These are phyloP conservation scores for Eudorina sp. DNA, from an alignment of 139 green algal genomes.

Conservation along the genomic window DNA sequence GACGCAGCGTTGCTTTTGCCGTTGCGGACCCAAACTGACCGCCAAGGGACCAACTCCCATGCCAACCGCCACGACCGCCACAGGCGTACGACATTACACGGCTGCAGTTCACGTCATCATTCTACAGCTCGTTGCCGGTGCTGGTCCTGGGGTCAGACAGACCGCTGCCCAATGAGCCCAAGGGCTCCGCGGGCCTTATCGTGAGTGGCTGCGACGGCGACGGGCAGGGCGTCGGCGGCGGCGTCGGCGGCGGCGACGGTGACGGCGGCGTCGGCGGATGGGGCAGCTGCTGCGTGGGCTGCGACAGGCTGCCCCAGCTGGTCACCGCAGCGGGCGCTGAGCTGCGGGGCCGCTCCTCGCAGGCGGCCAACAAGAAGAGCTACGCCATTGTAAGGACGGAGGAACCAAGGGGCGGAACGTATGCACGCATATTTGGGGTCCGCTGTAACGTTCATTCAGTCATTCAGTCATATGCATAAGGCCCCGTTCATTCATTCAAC, in stretches of 20 bases:
- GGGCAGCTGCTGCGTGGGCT: constrained; percentile 31
- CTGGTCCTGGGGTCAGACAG: background rate
- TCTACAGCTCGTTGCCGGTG: constrained; percentile 15
- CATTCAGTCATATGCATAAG: too few species aligned
- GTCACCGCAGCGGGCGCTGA: background rate
- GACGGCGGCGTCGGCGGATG: background rate
- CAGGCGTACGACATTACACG: constrained; percentile 24
- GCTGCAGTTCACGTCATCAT: background rate
- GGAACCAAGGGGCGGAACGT: too few species aligned
- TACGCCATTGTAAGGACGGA: constrained; percentile 23
- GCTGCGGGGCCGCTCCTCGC: constrained; percentile 30
- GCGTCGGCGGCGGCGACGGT: background rate
- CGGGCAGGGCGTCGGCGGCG: background rate
- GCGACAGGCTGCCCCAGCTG: background rate
- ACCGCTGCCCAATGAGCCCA: constrained; percentile 32
- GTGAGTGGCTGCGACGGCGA: background rate
- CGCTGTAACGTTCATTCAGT: too few species aligned
- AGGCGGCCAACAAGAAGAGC: constrained; percentile 38
- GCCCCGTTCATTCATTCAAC: too few species aligned
- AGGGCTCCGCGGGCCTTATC: background rate
- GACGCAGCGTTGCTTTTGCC: too few species aligned
- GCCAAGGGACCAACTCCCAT: too few species aligned
- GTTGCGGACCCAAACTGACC: too few species aligned
- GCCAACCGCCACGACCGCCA: too few species aligned
- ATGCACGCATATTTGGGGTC: too few species aligned